Conservation (phyloP, 331 rosid genomes). For the Pyracantha coccinea region DNA sequence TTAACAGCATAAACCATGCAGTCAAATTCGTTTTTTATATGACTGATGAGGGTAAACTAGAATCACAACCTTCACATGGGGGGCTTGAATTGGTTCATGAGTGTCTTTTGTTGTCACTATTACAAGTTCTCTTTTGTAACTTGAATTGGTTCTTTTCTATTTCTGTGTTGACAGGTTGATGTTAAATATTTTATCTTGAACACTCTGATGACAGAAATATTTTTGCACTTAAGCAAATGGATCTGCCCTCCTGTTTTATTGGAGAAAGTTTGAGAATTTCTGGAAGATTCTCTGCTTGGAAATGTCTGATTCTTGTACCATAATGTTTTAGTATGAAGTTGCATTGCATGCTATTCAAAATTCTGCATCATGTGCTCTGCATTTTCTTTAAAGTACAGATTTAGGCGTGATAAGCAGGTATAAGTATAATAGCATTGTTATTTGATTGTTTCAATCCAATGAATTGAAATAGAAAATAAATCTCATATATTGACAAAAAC, state of each 20-base stretch:
- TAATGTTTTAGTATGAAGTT: background rate
- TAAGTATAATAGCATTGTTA: background rate
- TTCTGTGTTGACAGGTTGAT: conserved; percentile 47
- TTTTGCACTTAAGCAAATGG: conserved; percentile 58
- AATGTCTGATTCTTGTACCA: conserved; percentile 46
- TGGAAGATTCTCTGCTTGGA: conserved; percentile 58
- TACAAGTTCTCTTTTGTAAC: background rate
- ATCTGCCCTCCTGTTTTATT: conserved; percentile 31
- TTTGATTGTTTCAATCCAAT: background rate
- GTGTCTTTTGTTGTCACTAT: background rate
- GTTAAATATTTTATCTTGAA: conserved; percentile 56
- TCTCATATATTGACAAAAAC: too few species aligned
- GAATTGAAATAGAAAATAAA: background rate
- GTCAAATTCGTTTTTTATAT: conserved; percentile 47
- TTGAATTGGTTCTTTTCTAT: conserved; percentile 4
- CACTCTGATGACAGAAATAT: conserved; percentile 48
- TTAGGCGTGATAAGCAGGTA: background rate
- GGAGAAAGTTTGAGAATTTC: conserved; percentile 60
- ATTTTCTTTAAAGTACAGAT: background rate
- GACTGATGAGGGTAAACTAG: conserved; percentile 22
- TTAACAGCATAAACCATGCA: conserved; percentile 54
- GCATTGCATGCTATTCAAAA: background rate
- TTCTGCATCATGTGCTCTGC: background rate
- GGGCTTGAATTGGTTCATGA: conserved; percentile 15
- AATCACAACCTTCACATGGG: conserved; percentile 28